Evolutionary conservation across 345 rosid genomes (phyloP), one percentile per base, ranked within the genome.

Genomic region (Microcos paniculata): DNA sequence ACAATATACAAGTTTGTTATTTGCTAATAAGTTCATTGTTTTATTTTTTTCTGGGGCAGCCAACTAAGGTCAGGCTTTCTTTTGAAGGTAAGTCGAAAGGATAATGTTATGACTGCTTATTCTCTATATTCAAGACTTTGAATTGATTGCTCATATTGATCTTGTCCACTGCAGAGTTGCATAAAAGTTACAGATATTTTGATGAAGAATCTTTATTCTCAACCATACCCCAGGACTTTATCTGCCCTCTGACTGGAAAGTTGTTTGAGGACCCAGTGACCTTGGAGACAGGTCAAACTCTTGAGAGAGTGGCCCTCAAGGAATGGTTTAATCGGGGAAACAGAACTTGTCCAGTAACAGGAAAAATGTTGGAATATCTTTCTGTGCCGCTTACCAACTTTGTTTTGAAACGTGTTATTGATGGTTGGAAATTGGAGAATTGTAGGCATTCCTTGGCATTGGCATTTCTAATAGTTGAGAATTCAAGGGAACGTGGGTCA

Each of bases 241-340:
- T 82, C 38, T 90, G 94, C 71, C 92, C 91, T 10, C 81, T 90
- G 28, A 86, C 87, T 26, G 87, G 92, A 45, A 62, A 76, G 72
- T 58, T 90, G 49, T 83, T 87, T 66, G 88, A 85, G 72, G 88
- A 90, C 51, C 94, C 91, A 2, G 92, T 90, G 77, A 88, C 92
- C 52, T 72, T 88, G 59, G 90, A 84, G 78, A 88, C 92, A 26
- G 92, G 94, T 56, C 87, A 88, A 62, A 88, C 91, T 35, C 86
- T 84, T 66, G 94, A 90, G 77, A 74, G 84, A 49, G 83, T 63
- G 76, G 91, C 90, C 63, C 84, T 90, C 73, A 71, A 56, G 53
- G 81, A 88, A 66, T 88, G 91, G 91, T 77, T 90, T 77, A 77
- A 88, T 35, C 77, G 77, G 82, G 92, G 92, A 77, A 77, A 88